Base-by-base conservation (phyloP, 495 filamentous ascomycete species). In the Corynascus novoguineensis region DNA sequence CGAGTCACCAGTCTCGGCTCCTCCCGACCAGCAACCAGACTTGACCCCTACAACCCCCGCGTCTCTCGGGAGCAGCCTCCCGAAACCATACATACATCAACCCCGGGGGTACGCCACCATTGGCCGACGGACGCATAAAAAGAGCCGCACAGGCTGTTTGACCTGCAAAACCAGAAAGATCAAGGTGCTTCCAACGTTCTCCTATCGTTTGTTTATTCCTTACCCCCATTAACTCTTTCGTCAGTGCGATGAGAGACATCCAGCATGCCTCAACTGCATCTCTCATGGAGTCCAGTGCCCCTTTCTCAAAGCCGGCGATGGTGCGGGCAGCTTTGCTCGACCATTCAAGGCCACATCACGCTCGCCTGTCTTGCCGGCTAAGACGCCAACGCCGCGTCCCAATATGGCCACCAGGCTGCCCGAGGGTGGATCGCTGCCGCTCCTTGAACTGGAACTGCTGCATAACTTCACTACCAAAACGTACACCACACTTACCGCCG, bases 221-320 rank as follows among this genome's bases (percentile, higher is more conserved):
- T 48, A 10, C n/a, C 5, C 6, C 28, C 45, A 32, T n/a, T 12
- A 12, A 8, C 28, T 32, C 7, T 31, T 9, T 17, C 28, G 15
- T 9, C 7, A 74, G 73, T 77, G 74, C 53, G 74, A 75, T 50
- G 74, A 77, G 46, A 58, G 66, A n/a, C 70, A 73, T 31, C 74
- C 74, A 9, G 57, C 63, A 47, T 77, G 74, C 45, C 59, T 69
- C 37, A 77, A 77, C 61, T 77, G 74, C 57, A 67, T 72, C 1
- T 65, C 63, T 17, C 74, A 77, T 44, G 68, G 71, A 15, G 68
- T 73, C 22, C 51, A 64, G 35, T 77, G 74, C 46, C 70, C 73
- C 44, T 75, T 73, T 44, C 53, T 65, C 28, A 57, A 63, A 1
- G 31, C 42, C 24, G 25, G 50, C 22, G 9, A 40, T 17, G 15